phyloP scores from a whole-genome alignment of 2,329 filamentous ascomycete species.

The Trichoderma koningiopsis region DNA sequence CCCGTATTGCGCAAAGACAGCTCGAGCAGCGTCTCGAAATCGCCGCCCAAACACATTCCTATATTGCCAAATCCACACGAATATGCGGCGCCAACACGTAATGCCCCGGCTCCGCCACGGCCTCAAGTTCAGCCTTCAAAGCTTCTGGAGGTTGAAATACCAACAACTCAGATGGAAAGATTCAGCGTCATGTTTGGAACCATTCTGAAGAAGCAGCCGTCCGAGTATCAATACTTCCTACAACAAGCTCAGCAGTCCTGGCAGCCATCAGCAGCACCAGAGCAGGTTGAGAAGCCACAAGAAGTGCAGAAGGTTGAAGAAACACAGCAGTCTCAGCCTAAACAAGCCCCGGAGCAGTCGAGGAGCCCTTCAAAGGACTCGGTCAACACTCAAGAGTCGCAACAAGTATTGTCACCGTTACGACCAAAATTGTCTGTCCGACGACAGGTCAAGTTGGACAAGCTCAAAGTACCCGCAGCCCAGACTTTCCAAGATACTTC shows the following conservation, averaged over 20 bases:
- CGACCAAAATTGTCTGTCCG: constrained; percentile 49
- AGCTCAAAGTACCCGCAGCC: constrained; percentile 48
- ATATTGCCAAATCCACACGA: constrained; percentile 2
- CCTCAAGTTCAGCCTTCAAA: background rate
- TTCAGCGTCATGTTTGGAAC: constrained; percentile 93
- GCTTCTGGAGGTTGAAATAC: constrained; percentile 78
- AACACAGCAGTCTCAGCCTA: background rate
- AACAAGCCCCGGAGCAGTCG: background rate
- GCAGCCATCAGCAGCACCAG: background rate
- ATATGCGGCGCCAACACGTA: background rate
- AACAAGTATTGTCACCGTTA: background rate
- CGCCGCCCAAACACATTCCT: background rate
- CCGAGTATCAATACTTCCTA: background rate
- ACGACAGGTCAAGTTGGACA: constrained; percentile 61
- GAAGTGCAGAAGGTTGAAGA: constrained; percentile 17
- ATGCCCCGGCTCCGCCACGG: background rate
- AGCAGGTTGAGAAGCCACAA: background rate
- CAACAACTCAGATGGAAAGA: constrained; percentile 76
- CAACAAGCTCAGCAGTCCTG: background rate
- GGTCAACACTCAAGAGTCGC: constrained; percentile 12
- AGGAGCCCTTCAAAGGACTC: background rate
- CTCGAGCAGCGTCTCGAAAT: background rate
- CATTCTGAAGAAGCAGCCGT: constrained; percentile 57
- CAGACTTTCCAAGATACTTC: constrained; percentile 37
- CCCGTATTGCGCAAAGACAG: background rate